These are phyloP conservation scores for Cryphonectria parasitica DNA, from an alignment of 2,329 filamentous ascomycete species.

Conservation along the genomic window DNA sequence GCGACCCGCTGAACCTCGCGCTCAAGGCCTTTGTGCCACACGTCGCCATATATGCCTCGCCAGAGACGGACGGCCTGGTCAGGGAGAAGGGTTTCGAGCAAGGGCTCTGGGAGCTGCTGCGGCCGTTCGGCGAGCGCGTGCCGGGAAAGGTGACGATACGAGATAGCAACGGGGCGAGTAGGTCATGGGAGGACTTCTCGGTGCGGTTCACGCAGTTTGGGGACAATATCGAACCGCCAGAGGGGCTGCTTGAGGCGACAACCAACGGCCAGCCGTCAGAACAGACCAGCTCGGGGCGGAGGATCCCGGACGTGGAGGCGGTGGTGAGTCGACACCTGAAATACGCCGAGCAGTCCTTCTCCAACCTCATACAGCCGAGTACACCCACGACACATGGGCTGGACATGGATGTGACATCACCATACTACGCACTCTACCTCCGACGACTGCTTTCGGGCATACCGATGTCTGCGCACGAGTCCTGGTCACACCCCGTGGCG, in stretches of 20 bases:
- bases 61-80: conserved; percentile 80
- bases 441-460: conserved; percentile 80
- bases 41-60: conserved; percentile 83
- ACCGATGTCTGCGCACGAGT: conserved; percentile 82
- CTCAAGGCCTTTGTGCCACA: conserved; percentile 87
- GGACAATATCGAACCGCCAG: conserved; percentile 57
- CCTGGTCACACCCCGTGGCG: conserved; percentile 91
- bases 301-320: conserved; percentile 74
- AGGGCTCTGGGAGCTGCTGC: conserved; percentile 81
- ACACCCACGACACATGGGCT: conserved; percentile 46
- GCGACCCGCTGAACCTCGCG: conserved; percentile 68
- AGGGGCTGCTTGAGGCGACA: conserved; percentile 34
- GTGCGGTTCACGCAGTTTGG: conserved; percentile 81
- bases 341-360: conserved; percentile 68
- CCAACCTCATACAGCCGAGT: conserved; percentile 43
- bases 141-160: conserved; percentile 87
- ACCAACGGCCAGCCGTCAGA: conserved; percentile 39
- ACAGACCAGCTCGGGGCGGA: conserved; percentile 42
- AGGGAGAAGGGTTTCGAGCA: conserved; percentile 81
- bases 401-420: conserved; percentile 63
- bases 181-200: conserved; percentile 85
- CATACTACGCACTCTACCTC: conserved; percentile 85
- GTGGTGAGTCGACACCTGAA: conserved; percentile 79
- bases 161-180: conserved; percentile 85
- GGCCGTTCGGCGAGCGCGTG: conserved; percentile 88